These are phyloP conservation scores for Candida khao-thaluensis DNA, from an alignment of 805 yeast genomes.

Conservation along the genomic window DNA sequence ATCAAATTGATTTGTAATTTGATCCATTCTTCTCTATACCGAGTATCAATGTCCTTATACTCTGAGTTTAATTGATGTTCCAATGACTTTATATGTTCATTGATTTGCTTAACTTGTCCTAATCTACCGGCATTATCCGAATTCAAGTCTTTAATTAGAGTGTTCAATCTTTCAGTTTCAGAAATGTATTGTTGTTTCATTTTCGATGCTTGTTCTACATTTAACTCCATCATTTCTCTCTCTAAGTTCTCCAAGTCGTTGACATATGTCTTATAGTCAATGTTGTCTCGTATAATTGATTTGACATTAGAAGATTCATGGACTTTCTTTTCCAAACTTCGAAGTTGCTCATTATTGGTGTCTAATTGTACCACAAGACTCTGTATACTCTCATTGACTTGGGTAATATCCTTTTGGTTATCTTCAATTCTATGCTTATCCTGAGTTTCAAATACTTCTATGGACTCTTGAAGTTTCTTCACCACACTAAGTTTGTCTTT, in stretches of 20 bases:
- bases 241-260: slow-evolving; percentile 38
- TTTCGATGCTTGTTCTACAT: slow-evolving; percentile 56
- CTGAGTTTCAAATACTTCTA: slow-evolving; percentile 23
- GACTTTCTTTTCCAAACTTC: slow-evolving; percentile 39
- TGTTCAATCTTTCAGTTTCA: slow-evolving; percentile 51
- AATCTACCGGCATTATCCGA: slow-evolving; percentile 68
- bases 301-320: slow-evolving; percentile 61
- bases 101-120: slow-evolving; percentile 85
- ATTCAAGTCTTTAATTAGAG: slow-evolving; percentile 52
- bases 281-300: slow-evolving; percentile 61
- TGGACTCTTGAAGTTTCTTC: slow-evolving; percentile 2
- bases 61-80: slow-evolving; percentile 65
- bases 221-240: slow-evolving; percentile 42
- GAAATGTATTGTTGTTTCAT: slow-evolving; percentile 61
- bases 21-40: slow-evolving; percentile 69
- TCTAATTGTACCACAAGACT: slow-evolving; percentile 20
- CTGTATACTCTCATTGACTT: slow-evolving; percentile 23
- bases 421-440: slow-evolving; percentile 23
- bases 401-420: slow-evolving; percentile 15
- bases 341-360: slow-evolving; percentile 17
- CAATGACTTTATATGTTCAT: slow-evolving; percentile 61
- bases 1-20: slow-evolving; percentile 72
- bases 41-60: slow-evolving; percentile 61
- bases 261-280: slow-evolving; percentile 53
- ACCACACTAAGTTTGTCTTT: background rate